Base-by-base conservation (phyloP, 1,284 basidiomycete genomes). In the Sanghuangporus baumii region DNA sequence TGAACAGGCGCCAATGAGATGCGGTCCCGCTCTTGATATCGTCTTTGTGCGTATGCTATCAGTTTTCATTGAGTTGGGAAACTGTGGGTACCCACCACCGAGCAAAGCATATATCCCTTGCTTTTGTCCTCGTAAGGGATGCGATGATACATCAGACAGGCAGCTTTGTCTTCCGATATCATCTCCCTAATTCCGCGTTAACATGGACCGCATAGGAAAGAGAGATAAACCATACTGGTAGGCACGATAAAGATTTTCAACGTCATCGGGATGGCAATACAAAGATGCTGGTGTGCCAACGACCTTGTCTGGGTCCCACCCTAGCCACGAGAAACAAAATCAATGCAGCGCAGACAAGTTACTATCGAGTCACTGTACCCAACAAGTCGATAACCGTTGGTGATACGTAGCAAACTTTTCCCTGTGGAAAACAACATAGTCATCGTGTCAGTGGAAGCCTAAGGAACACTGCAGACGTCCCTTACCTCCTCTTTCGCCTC, bases 231-330 rank as follows among this genome's bases (percentile, higher is more conserved):
- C 80, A 37, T 68, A 88, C 86, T 87, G 87, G 71, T 91, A 88
- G 40, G 90, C 74, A 63, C 79, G 77, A 68, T 81, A 81, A 18
- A 87, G 81, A 36, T 81, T 78, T n/a, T 79, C 71, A 66, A 85
- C 85, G 70, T 91, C 89, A 47, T 91, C 88, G 4, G 88, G 88
- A 70, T 91, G 88, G 23, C 88, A 86, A 64, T 91, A 83, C 61
- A 87, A 82, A 37, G 89, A 76, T 3, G 85, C 86, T 0, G 87
- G 81, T 20, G 76, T 78, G 1, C 86, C 85, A 60, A 88, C 78
- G 63, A 89, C 78, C 67, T 91, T 89, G 61, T 78, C 74, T 3
- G 87, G 85, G 66, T 90, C 87, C 68, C 80, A 91, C 55, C 88
- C 89, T 91, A 66, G 46, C 43, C 57, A 61, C 31, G 34, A 34